Percentiles rank a stretch among this genome's conserved stretches.
phyloP scores from a whole-genome alignment of 352 stramenopile genomes.

The Phytophthora pseudosyringae region DNA sequence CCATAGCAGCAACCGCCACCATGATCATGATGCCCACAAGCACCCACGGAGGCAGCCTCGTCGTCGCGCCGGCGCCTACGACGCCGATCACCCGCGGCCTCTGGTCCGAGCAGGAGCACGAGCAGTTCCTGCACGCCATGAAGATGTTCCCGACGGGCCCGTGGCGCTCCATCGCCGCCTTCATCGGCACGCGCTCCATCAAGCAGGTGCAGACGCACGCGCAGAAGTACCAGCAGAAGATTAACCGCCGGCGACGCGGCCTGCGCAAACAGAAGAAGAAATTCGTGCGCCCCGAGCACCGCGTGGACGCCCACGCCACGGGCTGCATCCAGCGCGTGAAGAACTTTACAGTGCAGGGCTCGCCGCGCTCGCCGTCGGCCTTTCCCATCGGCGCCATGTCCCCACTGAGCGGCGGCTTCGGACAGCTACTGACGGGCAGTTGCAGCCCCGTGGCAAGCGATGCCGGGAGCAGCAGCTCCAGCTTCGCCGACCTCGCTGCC shows the following conservation, averaged over 20 bases:
- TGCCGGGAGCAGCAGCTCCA: constrained; percentile 30
- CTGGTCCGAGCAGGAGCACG: constrained; percentile 80
- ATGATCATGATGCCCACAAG: constrained; percentile 45
- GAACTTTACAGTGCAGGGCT: constrained; percentile 47
- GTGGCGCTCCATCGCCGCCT: constrained; percentile 76
- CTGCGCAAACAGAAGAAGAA: constrained; percentile 89
- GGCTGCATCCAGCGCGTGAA: constrained; percentile 72
- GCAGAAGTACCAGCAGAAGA: constrained; percentile 90
- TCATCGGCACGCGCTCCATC: constrained; percentile 81
- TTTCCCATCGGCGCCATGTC: constrained; percentile 33
- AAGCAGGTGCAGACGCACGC: constrained; percentile 88
- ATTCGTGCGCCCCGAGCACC: constrained; percentile 75
- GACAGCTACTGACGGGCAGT: constrained; percentile 32
- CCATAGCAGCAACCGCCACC: constrained; percentile 12
- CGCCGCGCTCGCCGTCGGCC: constrained; percentile 48
- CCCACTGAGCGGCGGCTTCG: constrained; percentile 36
- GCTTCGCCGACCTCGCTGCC: constrained; percentile 3
- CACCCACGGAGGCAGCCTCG: constrained; percentile 26
- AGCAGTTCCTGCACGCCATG: constrained; percentile 85
- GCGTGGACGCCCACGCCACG: constrained; percentile 65
- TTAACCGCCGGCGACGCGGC: constrained; percentile 76
- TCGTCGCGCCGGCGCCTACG: constrained; percentile 24
- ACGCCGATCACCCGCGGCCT: constrained; percentile 64
- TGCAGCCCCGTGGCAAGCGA: constrained; percentile 41
- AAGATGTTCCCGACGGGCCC: constrained; percentile 79